These are phyloP conservation scores for Wickerhamomyces xylosicus DNA, from an alignment of 805 yeast genomes.

Conservation along the genomic window DNA sequence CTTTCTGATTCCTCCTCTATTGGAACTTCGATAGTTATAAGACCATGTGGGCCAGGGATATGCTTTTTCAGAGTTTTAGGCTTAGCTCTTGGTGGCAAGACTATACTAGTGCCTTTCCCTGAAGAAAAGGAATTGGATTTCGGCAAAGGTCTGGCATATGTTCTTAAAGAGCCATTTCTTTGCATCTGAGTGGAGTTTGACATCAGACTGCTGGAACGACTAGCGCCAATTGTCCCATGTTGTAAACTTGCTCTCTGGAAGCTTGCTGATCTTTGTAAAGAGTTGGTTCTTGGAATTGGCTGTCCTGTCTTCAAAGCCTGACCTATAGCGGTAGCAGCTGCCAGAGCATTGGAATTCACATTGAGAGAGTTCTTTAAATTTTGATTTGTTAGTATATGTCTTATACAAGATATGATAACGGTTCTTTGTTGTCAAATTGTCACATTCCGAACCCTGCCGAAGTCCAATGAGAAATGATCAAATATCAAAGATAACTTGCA, in stretches of 20 bases:
- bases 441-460: too few relatives aligned
- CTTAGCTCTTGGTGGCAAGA: not conserved
- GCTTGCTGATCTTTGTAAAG: slow-evolving; percentile 16
- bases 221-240: not conserved
- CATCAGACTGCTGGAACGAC: slow-evolving; percentile 14
- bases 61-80: slow-evolving; percentile 53
- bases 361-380: slow-evolving; percentile 14
- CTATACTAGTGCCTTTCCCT: not conserved
- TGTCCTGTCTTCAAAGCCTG: slow-evolving; percentile 29
- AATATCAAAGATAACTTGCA: too few relatives aligned
- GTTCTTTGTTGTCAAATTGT: too few relatives aligned
- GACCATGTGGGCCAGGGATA: slow-evolving; percentile 66
- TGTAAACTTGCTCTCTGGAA: slow-evolving; percentile 9
- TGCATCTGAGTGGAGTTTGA: slow-evolving; percentile 13
- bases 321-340: slow-evolving; percentile 53
- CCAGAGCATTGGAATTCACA: slow-evolving; percentile 42
- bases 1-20: slow-evolving; percentile 19
- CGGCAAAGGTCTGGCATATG: slow-evolving; percentile 1
- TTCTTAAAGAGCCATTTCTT: slow-evolving; percentile 11
- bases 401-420: too few relatives aligned
- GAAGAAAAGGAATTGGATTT: not conserved
- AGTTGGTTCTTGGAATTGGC: slow-evolving; percentile 20
- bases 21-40: slow-evolving; percentile 62
- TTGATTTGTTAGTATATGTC: too few relatives aligned
- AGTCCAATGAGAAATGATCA: too few relatives aligned